phyloP scores from a whole-genome alignment of 805 yeast species.

The Clavispora asparagi region DNA sequence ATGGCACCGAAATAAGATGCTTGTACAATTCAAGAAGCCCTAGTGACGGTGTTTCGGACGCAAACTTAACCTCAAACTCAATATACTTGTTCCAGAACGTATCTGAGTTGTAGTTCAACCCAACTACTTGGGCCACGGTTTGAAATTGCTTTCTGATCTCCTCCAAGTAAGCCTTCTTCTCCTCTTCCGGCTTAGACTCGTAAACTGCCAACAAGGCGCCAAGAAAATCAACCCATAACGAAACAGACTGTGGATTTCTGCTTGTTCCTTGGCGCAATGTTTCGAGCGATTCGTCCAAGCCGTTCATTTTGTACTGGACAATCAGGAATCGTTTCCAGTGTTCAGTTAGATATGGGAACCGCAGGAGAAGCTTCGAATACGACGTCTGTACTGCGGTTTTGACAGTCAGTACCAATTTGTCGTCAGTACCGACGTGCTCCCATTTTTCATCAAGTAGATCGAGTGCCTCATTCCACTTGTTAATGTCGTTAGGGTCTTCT shows the following conservation, averaged over 20 bases:
- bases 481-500: slow-evolving; percentile 26
- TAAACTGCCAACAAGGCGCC: slow-evolving; percentile 34
- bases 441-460: slow-evolving; percentile 19
- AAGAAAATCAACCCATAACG: slow-evolving; percentile 64
- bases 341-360: slow-evolving; percentile 54
- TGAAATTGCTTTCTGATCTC: slow-evolving; percentile 39
- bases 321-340: slow-evolving; percentile 63
- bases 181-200: background rate
- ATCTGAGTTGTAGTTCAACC: slow-evolving; percentile 72
- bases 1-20: slow-evolving; percentile 53
- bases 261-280: slow-evolving; percentile 27
- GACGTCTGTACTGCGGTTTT: slow-evolving; percentile 3
- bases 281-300: slow-evolving; percentile 45
- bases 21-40: slow-evolving; percentile 40
- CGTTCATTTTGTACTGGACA: slow-evolving; percentile 51
- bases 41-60: slow-evolving; percentile 21
- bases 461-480: slow-evolving; percentile 38
- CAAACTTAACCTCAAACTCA: slow-evolving; percentile 35
- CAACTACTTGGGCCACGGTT: slow-evolving; percentile 48
- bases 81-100: slow-evolving; percentile 77
- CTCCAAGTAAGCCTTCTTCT: background rate
- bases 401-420: background rate
- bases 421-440: slow-evolving; percentile 6
- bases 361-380: slow-evolving; percentile 34
- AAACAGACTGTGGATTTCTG: slow-evolving; percentile 56